Percentiles rank a stretch among this genome's conserved stretches.
Conservation (phyloP, 2,329 filamentous ascomycete genomes). For the Colletotrichum cereale region DNA sequence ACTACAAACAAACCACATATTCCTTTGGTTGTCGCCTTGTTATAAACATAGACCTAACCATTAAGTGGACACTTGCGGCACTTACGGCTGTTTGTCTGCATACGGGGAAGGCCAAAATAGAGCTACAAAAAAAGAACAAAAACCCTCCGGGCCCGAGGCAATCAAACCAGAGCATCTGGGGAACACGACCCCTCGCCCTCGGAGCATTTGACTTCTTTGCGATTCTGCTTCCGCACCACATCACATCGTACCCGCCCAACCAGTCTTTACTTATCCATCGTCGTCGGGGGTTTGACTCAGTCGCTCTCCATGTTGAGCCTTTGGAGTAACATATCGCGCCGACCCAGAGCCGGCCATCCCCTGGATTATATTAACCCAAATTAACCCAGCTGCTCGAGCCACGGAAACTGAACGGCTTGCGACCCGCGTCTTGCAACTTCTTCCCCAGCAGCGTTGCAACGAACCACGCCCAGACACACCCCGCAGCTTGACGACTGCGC, state of each 20-base stretch:
- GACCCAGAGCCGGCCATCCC: slow-evolving; percentile 13
- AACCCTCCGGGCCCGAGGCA: slow-evolving; percentile 21
- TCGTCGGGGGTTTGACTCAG: slow-evolving; percentile 33
- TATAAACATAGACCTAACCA: slow-evolving; percentile 8
- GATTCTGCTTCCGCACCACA: slow-evolving; percentile 14
- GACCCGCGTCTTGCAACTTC: slow-evolving; percentile 18
- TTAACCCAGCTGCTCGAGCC: slow-evolving; percentile 22
- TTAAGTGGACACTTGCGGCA: slow-evolving; percentile 22
- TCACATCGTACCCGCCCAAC: slow-evolving; percentile 17
- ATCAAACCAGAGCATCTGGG: slow-evolving; percentile 21
- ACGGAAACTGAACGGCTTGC: slow-evolving; percentile 13
- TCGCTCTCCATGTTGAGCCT: slow-evolving; percentile 1
- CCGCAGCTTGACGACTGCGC: slow-evolving; percentile 23
- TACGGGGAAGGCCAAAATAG: slow-evolving; percentile 7
- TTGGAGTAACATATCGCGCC: not conserved
- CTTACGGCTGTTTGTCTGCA: slow-evolving; percentile 14
- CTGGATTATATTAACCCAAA: slow-evolving; percentile 38
- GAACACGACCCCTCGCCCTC: slow-evolving; percentile 5
- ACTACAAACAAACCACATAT: not conserved
- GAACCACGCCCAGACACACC: slow-evolving; percentile 21
- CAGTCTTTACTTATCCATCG: slow-evolving; percentile 13
- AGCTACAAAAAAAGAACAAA: not conserved
- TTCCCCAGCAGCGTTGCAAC: slow-evolving; percentile 33
- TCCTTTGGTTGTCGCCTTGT: not conserved
- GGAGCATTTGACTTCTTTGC: slow-evolving; percentile 22